These are phyloP conservation scores for Coniferiporia weirii DNA, from an alignment of 1,284 basidiomycete genomes.

Conservation along the genomic window DNA sequence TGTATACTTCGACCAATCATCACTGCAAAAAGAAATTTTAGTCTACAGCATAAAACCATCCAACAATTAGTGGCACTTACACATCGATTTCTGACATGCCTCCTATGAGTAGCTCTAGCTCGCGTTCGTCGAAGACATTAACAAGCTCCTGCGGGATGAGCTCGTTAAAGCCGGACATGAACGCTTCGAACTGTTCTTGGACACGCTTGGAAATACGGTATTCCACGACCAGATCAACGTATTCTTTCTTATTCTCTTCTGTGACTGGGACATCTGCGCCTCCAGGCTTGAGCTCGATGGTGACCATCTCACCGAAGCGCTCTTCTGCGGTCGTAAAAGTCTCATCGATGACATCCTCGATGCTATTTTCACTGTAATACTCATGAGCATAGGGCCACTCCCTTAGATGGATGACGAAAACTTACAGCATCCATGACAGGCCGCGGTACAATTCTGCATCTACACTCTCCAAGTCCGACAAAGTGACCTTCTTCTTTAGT, in stretches of 20 bases:
- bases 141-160: slow-evolving; percentile 93
- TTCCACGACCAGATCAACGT: slow-evolving; percentile 90
- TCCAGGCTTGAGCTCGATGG: slow-evolving; percentile 86
- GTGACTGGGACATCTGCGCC: slow-evolving; percentile 86
- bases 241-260: slow-evolving; percentile 98
- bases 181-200: slow-evolving; percentile 92
- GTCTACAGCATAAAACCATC: not conserved
- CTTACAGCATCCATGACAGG: slow-evolving; percentile 89
- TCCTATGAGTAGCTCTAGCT: slow-evolving; percentile 93
- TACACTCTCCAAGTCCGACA: slow-evolving; percentile 83
- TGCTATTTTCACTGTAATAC: slow-evolving; percentile 79
- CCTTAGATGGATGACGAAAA: slow-evolving; percentile 9
- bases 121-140: slow-evolving; percentile 97
- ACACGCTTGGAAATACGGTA: slow-evolving; percentile 94
- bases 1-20: slow-evolving; percentile 84
- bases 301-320: slow-evolving; percentile 95
- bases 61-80: slow-evolving; percentile 39
- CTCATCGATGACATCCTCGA: slow-evolving; percentile 91
- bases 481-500: slow-evolving; percentile 81
- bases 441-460: slow-evolving; percentile 86
- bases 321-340: slow-evolving; percentile 95
- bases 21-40: slow-evolving; percentile 37
- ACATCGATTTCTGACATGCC: slow-evolving; percentile 99
- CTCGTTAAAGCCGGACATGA: slow-evolving; percentile 94
- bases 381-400: slow-evolving; percentile 12